phyloP scores from a whole-genome alignment of 371 early-diverging fungal genomes.

The Rhizopus arrhizus region DNA sequence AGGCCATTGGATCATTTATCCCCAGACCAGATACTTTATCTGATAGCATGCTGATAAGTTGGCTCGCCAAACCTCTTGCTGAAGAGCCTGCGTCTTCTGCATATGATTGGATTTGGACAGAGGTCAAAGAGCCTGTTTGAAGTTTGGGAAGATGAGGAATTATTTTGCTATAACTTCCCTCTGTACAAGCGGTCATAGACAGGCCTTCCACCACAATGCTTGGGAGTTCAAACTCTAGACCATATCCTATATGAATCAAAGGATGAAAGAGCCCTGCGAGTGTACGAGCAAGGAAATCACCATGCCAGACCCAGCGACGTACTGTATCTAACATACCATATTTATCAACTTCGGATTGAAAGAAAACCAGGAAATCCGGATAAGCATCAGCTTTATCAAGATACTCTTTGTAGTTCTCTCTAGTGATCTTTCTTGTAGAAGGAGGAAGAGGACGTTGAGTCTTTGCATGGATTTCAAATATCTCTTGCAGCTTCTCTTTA shows the following conservation, averaged over 20 bases:
- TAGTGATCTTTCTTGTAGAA: constrained; percentile 29
- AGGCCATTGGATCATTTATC: constrained; percentile 6
- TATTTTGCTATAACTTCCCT: constrained; percentile 14
- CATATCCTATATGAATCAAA: constrained; percentile 69
- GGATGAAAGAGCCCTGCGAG: constrained; percentile 63
- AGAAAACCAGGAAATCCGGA: constrained; percentile 49
- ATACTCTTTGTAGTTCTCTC: constrained; percentile 43
- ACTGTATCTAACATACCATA: constrained; percentile 51
- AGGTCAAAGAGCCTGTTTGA: not conserved
- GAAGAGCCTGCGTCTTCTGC: constrained; percentile 22
- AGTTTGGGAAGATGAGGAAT: constrained; percentile 22
- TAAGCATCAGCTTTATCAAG: constrained; percentile 51
- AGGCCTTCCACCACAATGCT: constrained; percentile 60
- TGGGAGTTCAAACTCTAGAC: constrained; percentile 63
- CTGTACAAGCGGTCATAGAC: constrained; percentile 55
- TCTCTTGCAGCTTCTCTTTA: constrained; percentile 47
- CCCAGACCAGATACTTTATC: constrained; percentile 14
- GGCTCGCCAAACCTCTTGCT: constrained; percentile 10
- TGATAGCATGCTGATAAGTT: constrained; percentile 15
- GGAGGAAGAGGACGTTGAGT: constrained; percentile 42
- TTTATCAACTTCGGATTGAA: constrained; percentile 46
- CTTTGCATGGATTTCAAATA: constrained; percentile 51
- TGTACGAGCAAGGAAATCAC: constrained; percentile 43
- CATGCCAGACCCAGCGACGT: constrained; percentile 50
- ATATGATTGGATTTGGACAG: constrained; percentile 13